Evolutionary conservation across 2,329 filamentous ascomycete species (phyloP), one percentile per base, ranked within the genome.

Genomic region (Calonectria leucothoes): DNA sequence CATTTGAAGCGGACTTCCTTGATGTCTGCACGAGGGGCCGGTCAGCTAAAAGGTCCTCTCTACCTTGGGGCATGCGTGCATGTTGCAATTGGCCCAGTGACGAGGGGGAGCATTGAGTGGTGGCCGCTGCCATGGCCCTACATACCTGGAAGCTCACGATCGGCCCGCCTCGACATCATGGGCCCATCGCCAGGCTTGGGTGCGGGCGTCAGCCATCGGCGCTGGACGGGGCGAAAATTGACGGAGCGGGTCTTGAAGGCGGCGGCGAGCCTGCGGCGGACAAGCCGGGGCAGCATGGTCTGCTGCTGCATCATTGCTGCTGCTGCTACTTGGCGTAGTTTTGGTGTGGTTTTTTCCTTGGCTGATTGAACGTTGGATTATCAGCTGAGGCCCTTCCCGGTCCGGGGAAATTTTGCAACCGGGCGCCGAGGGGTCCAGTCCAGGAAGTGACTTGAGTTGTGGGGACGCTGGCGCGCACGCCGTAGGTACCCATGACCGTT

Each of bases 61-160:
- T 6, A 27, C 2, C 12, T 29, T 6, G n/a, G 27, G 17, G 25
- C 27, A 20, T 52, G 14, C 4, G 49, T 31, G 25, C 11, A 20
- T 52, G n/a, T 1, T 23, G 31, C 37, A 33, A 42, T 78, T 57
- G 77, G 63, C 31, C 25, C 4, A 29, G 37, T 57, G 29, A 17
- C 45, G 35, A 31, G 6, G 17, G 33, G 57, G 10, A 20, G 10
- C 14, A 55, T 33, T 55, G 29, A 20, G 27, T 52, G 27, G 51
- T 33, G 15, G 52, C 14, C 8, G 25, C 7, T 48, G 7, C 10
- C n/a, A 42, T 42, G 35, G 7, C 33, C 11, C 8, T 39, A 73
- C 78, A 23, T 82, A 93, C 92, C 89, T 75, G 93, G 93, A 23
- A 94, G 88, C 80, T 93, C 91, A 76, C 93, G 89, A 82, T 94